Evolutionary conservation across 768 basidiomycete genomes (phyloP), one percentile per base, ranked within the genome.

Genomic region (Pleurotus sapidus): DNA sequence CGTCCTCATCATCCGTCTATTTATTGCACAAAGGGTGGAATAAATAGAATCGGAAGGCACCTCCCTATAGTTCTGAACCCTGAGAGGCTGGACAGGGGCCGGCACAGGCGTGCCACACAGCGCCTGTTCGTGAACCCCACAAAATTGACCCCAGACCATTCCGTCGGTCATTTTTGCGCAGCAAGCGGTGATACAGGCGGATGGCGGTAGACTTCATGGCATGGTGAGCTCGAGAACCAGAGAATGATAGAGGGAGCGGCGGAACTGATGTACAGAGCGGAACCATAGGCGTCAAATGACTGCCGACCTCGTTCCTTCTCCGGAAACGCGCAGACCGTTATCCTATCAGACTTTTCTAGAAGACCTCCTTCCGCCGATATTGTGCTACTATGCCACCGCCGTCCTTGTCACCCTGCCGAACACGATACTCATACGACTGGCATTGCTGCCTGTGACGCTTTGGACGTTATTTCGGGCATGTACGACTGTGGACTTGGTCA

Each of bases 311-410:
- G 60, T 71, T 48, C 70, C 71, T 25, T 58, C 67, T 25, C 65
- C 70, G 25, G 56, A 67, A 18, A 64, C 64, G 48, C 72, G 77
- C 48, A 65, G 66, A 27, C 70, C 80, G 5, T 50, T 81, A 18
- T 72, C 70, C 3, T 24, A 60, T 30, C 37, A 67, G 47, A 68
- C 71, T 24, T 75, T 74, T 61, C 62, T 64, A 27, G 70, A 71
- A 8, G 67, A 74, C 49, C 58, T 83, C 30, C 23, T 78, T 14
- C 81, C 80, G 1, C 66, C 76, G 14, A 18, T 81, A 1, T 55
- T 79, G 20, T 71, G 71, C 57, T 83, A 80, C 67, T 83, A 81
- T 70, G 67, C 63, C 9, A 79, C 80, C 55, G 84, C 84, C 11
- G 65, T 83, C 34, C 74, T 87, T 49, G 80, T 84, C 5, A 70